Percentiles rank a stretch among this genome's conserved stretches.
Evolutionary conservation across 306 rosid genomes (phyloP).

Genomic region (Cajanus cajan): DNA sequence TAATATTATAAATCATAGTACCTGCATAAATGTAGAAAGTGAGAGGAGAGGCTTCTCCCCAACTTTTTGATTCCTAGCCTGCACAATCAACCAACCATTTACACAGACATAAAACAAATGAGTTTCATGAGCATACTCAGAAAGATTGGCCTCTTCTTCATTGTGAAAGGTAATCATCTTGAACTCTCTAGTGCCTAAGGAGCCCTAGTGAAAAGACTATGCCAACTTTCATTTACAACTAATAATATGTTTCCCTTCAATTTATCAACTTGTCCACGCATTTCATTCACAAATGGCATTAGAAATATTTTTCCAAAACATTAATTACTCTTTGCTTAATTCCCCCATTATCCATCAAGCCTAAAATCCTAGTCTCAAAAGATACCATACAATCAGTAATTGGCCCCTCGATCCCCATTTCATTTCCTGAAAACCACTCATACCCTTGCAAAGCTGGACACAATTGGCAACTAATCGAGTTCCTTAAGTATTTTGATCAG

Average conservation of each 20-base stretch:
- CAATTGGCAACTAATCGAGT: neutral
- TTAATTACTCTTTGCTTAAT: neutral
- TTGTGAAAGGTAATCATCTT: neutral
- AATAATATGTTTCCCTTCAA: neutral
- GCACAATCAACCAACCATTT: conserved; percentile 44
- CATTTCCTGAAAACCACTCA: neutral
- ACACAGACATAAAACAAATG: neutral
- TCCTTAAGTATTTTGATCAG: neutral
- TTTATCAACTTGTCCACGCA: neutral
- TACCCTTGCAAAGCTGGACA: neutral
- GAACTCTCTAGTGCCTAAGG: neutral
- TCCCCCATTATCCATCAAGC: neutral
- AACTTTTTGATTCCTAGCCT: conserved; percentile 94
- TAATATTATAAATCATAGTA: conserved; percentile 33
- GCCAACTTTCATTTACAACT: neutral
- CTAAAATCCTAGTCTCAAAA: neutral
- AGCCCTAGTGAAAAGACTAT: neutral
- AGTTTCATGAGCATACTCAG: neutral
- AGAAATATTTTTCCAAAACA: conserved; percentile 7
- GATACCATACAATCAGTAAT: neutral
- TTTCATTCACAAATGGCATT: neutral
- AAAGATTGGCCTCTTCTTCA: neutral
- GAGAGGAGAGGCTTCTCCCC: conserved; percentile 99
- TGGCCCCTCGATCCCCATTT: neutral
- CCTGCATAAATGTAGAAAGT: conserved; percentile 81